Conservation (phyloP, 306 rosid genomes). For the Cyclanthera cordifolia region DNA sequence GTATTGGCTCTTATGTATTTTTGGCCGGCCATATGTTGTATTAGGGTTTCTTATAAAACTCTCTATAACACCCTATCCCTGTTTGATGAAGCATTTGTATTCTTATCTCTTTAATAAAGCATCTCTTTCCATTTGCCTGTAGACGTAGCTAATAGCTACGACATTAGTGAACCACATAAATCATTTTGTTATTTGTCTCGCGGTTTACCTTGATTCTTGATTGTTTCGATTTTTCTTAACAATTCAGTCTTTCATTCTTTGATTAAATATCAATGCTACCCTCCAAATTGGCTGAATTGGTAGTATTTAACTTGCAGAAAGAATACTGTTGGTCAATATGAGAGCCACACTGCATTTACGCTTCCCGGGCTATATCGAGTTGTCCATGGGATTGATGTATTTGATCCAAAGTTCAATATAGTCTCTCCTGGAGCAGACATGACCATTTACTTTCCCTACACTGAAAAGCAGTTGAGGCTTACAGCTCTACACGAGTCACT, state of each 20-base stretch:
- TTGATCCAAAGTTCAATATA: conserved; percentile 95
- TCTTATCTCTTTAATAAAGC: no score
- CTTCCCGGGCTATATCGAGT: conserved; percentile 88
- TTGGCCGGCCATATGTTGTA: no score
- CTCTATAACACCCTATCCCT: no score
- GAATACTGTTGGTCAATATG: conserved; percentile 86
- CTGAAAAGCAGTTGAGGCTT: conserved; percentile 61
- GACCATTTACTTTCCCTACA: conserved; percentile 75
- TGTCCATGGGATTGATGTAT: conserved; percentile 89
- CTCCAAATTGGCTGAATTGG: not conserved
- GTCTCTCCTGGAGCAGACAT: conserved; percentile 97
- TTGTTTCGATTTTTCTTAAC: no score
- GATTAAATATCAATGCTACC: not conserved
- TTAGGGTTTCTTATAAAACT: no score
- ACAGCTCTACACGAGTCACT: conserved; percentile 69
- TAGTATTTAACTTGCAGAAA: conserved; percentile 40
- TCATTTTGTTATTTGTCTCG: no score
- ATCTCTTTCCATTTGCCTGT: no score
- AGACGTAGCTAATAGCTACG: no score
- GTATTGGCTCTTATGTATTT: no score
- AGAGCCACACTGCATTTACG: conserved; percentile 80
- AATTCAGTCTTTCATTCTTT: not conserved
- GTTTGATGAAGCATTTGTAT: no score
- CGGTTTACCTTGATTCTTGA: no score
- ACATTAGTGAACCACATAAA: no score